phyloP scores from a whole-genome alignment of 805 yeast species.

The Pichia manshurica region DNA sequence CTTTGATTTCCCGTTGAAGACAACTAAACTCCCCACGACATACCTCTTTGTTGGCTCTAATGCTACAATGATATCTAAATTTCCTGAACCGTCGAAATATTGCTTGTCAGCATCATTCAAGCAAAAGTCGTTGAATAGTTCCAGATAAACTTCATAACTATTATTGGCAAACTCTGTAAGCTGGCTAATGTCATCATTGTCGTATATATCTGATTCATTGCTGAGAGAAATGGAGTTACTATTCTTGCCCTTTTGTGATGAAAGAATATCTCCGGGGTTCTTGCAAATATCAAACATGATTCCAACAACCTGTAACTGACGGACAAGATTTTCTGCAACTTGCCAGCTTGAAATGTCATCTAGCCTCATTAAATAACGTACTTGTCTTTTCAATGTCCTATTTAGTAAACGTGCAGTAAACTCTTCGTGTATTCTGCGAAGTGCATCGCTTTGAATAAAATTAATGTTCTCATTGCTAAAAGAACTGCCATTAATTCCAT shows the following conservation, averaged over 20 bases:
- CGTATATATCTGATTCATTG: constrained; percentile 30
- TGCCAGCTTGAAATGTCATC: constrained; percentile 39
- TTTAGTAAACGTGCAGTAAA: background rate
- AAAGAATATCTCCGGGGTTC: constrained; percentile 19
- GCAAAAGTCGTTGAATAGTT: constrained; percentile 19
- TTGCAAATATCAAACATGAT: constrained; percentile 50
- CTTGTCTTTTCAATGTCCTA: background rate
- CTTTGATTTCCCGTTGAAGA: constrained; percentile 41
- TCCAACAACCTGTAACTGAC: constrained; percentile 55
- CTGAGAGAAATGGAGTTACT: constrained; percentile 36
- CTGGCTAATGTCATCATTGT: constrained; percentile 38
- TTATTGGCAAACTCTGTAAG: constrained; percentile 32
- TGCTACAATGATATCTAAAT: constrained; percentile 40
- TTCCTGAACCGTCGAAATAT: constrained; percentile 13
- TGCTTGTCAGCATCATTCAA: constrained; percentile 26
- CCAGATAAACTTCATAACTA: constrained; percentile 24
- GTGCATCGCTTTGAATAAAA: background rate
- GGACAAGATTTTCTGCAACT: constrained; percentile 49
- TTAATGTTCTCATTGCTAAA: background rate
- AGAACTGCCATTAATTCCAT: background rate
- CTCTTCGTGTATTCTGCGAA: background rate
- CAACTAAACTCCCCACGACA: constrained; percentile 40
- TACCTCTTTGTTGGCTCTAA: constrained; percentile 8
- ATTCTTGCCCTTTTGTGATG: background rate
- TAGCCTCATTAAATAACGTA: constrained; percentile 34